Base-by-base conservation (phyloP, 192 early-diverging fungal species). In the Linderina pennispora region DNA sequence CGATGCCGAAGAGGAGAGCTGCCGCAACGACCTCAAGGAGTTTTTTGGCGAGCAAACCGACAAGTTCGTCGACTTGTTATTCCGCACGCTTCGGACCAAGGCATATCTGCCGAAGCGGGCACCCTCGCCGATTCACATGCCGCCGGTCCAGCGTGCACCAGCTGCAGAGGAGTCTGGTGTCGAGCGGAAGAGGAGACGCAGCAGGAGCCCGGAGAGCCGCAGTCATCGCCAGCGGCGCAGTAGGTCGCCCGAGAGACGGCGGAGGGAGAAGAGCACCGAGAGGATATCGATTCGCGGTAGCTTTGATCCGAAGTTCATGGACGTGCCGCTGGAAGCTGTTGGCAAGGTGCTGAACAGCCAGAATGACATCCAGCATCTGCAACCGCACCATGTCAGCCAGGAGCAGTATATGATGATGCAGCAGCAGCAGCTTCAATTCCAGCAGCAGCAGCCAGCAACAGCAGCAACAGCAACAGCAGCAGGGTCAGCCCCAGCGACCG, bases 31-130 rank as follows among this genome's bases (percentile, higher is more conserved):
- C 26, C 32, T 69, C 24, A 48, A 21, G 22, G 65, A 69, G 58
- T 69, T 69, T 25, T 62, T 69, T 19, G 65, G 65, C 10, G 58
- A 62, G 43, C 37, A 48, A 23, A 62, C 65, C 1, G 8, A 11
- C 9, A 42, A 36, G 10, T 69, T 69, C 36, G 65, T 69, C 0
- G 50, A 61, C 19, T 43, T 50, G 2, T 34, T 69, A 20, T 69
- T 69, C 48, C 52, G 53, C 1, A 50, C 58, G 5, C 43, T 69
- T 10, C 45, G 31, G 6, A 40, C 15, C 3, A 57, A 50, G 42
- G 62, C 24, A 18, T 69, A 18, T 41, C 58, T 8, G 14, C 14
- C 36, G 22, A 1, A 31, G 14, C 11, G 18, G 7, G 4, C 2
- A 24, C 3, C 41, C 15, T 14, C 20, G 19, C 13, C 10, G 32